Conservation (phyloP, 805 yeast species). For the Wickerhamiella australiensis region DNA sequence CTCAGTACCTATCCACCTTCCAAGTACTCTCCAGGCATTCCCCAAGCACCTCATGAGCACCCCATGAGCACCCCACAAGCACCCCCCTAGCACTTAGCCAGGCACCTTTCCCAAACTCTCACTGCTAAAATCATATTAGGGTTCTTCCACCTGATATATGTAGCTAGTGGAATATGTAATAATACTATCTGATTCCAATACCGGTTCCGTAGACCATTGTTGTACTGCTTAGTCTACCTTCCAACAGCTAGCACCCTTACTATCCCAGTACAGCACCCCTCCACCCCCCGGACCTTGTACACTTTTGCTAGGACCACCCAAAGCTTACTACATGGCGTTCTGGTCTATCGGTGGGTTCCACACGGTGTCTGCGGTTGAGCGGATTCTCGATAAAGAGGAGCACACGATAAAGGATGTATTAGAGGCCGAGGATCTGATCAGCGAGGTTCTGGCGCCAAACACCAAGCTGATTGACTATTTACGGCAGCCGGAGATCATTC, state of each 20-base stretch:
- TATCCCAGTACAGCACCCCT: background rate
- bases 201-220: no score
- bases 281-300: background rate
- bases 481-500: slow-evolving; percentile 63
- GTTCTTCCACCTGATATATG: no score
- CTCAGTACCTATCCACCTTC: no score
- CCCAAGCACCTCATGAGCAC: no score
- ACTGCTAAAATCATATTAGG: no score
- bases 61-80: no score
- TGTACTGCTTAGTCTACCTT: no score
- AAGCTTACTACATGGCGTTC: slow-evolving; percentile 34
- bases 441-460: slow-evolving; percentile 61
- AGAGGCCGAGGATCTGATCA: slow-evolving; percentile 63
- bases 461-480: slow-evolving; percentile 66
- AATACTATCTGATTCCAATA: no score
- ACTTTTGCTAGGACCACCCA: background rate
- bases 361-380: slow-evolving; percentile 43
- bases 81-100: no score
- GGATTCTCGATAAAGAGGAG: slow-evolving; percentile 37
- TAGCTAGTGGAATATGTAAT: no score
- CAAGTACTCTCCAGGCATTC: no score
- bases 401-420: slow-evolving; percentile 39
- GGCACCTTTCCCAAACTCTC: no score
- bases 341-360: slow-evolving; percentile 53
- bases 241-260: background rate